A percentile compares a stretch with the other conserved stretches of the same genome.
phyloP scores from a whole-genome alignment of 2,329 filamentous ascomycete genomes.

The Biscogniauxia mediterranea region DNA sequence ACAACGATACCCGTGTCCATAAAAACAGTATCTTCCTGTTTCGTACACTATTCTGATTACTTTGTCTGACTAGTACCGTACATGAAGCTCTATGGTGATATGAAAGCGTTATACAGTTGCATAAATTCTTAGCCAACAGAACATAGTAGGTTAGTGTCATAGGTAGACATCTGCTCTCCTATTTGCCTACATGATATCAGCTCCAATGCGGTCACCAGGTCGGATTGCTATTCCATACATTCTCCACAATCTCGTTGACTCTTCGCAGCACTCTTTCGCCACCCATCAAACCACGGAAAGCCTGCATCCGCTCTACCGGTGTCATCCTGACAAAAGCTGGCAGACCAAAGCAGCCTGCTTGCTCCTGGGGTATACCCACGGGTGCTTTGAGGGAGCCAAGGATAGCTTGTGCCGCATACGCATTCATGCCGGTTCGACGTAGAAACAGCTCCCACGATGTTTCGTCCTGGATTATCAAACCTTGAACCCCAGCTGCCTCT shows the following conservation, averaged over 20 bases:
- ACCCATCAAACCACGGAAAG: slow-evolving; percentile 53
- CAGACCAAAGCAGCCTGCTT: slow-evolving; percentile 40
- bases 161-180: not conserved
- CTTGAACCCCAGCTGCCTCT: slow-evolving; percentile 23
- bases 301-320: slow-evolving; percentile 43
- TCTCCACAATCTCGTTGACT: slow-evolving; percentile 52
- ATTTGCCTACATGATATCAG: not conserved
- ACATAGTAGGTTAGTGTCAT: too few species aligned
- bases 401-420: slow-evolving; percentile 67
- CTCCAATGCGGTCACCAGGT: not conserved
- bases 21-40: not conserved
- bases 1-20: slow-evolving; percentile 17
- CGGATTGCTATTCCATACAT: slow-evolving; percentile 39
- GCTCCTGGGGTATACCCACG: slow-evolving; percentile 15
- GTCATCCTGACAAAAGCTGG: slow-evolving; percentile 58
- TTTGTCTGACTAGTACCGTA: too few species aligned
- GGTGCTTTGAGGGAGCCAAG: slow-evolving; percentile 46
- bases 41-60: too few species aligned
- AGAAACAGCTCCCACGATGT: slow-evolving; percentile 68
- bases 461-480: slow-evolving; percentile 52
- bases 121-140: not conserved
- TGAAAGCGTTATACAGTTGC: not conserved
- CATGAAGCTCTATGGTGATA: not conserved
- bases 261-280: slow-evolving; percentile 51
- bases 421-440: slow-evolving; percentile 64